These are phyloP conservation scores for Penicillium glabrum DNA, from an alignment of 2,329 filamentous ascomycete genomes.

Conservation along the genomic window DNA sequence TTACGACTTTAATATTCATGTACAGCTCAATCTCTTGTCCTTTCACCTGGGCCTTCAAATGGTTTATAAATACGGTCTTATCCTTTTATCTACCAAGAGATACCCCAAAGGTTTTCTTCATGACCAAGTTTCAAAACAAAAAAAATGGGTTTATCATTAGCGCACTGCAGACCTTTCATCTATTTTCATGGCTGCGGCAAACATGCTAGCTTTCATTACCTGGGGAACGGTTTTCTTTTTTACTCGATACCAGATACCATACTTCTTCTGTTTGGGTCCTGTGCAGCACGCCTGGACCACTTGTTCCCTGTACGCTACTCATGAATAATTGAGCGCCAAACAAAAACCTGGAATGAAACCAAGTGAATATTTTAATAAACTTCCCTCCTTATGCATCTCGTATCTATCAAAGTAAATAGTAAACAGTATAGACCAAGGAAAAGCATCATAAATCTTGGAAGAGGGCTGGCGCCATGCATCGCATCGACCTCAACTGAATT, in stretches of 20 bases:
- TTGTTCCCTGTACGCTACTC: slow-evolving; percentile 23
- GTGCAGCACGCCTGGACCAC: slow-evolving; percentile 9
- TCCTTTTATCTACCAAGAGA: slow-evolving; percentile 5
- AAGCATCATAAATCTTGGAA: neutral
- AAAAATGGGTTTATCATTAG: slow-evolving; percentile 17
- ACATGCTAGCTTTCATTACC: slow-evolving; percentile 11
- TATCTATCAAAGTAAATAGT: slow-evolving; percentile 1
- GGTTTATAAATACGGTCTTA: slow-evolving; percentile 9
- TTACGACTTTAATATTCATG: slow-evolving; percentile 33
- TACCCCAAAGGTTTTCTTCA: neutral
- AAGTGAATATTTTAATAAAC: slow-evolving; percentile 4
- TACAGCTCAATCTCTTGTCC: slow-evolving; percentile 27
- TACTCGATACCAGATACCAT: slow-evolving; percentile 34
- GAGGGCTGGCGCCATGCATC: slow-evolving; percentile 17
- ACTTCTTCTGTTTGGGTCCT: slow-evolving; percentile 14
- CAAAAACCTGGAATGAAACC: slow-evolving; percentile 12
- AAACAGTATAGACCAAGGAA: neutral
- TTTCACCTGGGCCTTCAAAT: slow-evolving; percentile 14
- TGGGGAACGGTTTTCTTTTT: slow-evolving; percentile 1
- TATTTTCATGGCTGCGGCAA: slow-evolving; percentile 11
- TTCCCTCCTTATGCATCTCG: slow-evolving; percentile 2
- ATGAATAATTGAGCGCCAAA: slow-evolving; percentile 7
- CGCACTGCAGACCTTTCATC: slow-evolving; percentile 10
- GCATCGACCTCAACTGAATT: slow-evolving; percentile 6
- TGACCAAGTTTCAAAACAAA: slow-evolving; percentile 15